These are phyloP conservation scores for Mucor mucedo DNA, from an alignment of 371 early-diverging fungal genomes.

Conservation along the genomic window DNA sequence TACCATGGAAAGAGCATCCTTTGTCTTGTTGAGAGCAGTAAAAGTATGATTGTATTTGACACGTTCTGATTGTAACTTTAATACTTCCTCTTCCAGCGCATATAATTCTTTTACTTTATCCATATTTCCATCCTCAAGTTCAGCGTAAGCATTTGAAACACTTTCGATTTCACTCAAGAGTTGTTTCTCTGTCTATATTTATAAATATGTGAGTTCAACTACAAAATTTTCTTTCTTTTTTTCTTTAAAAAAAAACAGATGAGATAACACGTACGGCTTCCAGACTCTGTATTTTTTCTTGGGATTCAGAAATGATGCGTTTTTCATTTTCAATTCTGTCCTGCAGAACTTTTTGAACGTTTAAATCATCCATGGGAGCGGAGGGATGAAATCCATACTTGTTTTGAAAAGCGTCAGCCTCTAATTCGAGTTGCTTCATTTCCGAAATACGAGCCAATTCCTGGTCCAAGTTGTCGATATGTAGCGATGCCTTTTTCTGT, in stretches of 20 bases:
- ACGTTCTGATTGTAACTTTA: constrained; percentile 71
- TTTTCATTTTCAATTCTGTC: constrained; percentile 35
- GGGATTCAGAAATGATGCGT: constrained; percentile 11
- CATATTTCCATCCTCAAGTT: constrained; percentile 82
- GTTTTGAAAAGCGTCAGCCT: constrained; percentile 20
- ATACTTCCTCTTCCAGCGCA: constrained; percentile 77
- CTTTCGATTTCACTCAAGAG: constrained; percentile 81
- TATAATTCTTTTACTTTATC: constrained; percentile 74
- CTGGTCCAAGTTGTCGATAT: constrained; percentile 8
- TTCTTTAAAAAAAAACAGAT: too few relatives aligned
- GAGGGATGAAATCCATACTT: constrained; percentile 30
- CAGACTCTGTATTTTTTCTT: constrained; percentile 16
- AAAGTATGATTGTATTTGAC: constrained; percentile 52
- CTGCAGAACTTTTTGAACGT: constrained; percentile 29
- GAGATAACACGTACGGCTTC: constrained; percentile 15
- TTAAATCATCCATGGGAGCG: constrained; percentile 4
- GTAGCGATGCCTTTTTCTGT: constrained; percentile 1
- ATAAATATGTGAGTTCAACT: background rate
- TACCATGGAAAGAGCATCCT: constrained; percentile 43
- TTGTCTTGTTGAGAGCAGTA: constrained; percentile 39
- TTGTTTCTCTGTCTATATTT: constrained; percentile 53
- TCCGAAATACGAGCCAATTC: constrained; percentile 11
- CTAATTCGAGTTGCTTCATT: constrained; percentile 19
- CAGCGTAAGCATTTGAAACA: constrained; percentile 77
- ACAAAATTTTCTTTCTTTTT: too few relatives aligned